These are phyloP conservation scores for Chondrostereum purpureum DNA, from an alignment of 1,284 basidiomycete genomes.

Conservation along the genomic window DNA sequence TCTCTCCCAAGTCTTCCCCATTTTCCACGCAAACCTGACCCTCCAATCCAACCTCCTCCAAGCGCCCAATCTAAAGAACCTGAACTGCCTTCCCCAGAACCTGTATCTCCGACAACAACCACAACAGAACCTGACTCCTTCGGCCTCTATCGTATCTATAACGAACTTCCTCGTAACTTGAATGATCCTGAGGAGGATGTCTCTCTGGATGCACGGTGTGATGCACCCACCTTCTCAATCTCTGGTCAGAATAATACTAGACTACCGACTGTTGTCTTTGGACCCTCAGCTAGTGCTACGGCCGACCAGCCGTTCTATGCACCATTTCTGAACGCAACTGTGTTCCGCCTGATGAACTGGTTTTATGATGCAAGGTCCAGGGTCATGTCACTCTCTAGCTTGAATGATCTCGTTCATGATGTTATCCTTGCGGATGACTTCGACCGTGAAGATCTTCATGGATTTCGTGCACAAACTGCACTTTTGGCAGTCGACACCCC, in stretches of 20 bases:
- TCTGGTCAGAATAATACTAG: background rate
- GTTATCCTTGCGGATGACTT: background rate
- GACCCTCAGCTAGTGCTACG: background rate
- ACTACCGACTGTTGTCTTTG: conserved; percentile 5
- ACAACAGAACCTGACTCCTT: background rate
- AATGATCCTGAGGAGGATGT: background rate
- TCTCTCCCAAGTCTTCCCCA: too few species aligned
- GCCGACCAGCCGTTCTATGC: background rate
- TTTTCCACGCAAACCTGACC: too few species aligned
- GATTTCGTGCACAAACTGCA: too few species aligned
- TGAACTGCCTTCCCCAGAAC: too few species aligned
- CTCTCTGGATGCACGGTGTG: background rate
- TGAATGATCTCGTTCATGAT: conserved; percentile 7
- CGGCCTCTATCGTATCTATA: background rate
- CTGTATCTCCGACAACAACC: too few species aligned
- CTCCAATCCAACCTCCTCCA: too few species aligned
- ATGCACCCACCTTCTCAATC: background rate
- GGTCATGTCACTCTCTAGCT: background rate
- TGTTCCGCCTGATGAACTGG: conserved; percentile 9
- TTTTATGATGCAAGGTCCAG: background rate
- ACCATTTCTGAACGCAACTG: conserved; percentile 4
- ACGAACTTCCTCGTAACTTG: background rate
- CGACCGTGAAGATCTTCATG: background rate
- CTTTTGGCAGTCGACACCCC: too few species aligned
- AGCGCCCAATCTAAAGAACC: too few species aligned